These are phyloP conservation scores for Pestalotiopsis fici DNA, from an alignment of 2,329 filamentous ascomycete species.

Conservation along the genomic window DNA sequence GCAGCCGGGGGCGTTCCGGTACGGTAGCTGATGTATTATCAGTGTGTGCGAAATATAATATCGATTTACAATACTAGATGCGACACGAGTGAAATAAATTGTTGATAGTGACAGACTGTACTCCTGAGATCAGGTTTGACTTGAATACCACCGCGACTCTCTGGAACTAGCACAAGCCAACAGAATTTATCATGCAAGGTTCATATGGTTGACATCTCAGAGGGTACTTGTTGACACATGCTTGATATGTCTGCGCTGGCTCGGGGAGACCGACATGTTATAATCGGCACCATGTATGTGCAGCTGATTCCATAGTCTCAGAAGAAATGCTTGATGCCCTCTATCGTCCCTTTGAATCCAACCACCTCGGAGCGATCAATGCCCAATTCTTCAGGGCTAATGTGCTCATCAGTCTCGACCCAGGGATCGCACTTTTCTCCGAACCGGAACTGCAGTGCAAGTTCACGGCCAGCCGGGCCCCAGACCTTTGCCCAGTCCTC, in stretches of 20 bases:
- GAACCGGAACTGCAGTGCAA: constrained; percentile 23
- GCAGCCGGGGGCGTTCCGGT: background rate
- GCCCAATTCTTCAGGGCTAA: constrained; percentile 17
- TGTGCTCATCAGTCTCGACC: constrained; percentile 17
- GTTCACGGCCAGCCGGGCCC: constrained; percentile 20
- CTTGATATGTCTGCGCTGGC: too few species aligned
- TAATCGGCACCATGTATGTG: background rate
- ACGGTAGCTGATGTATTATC: background rate
- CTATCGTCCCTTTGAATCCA: constrained; percentile 18
- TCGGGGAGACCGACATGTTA: background rate
- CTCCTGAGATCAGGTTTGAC: background rate
- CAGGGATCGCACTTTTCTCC: constrained; percentile 22
- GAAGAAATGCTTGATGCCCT: constrained; percentile 16
- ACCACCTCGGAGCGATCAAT: constrained; percentile 19
- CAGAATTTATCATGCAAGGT: too few species aligned
- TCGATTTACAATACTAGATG: background rate
- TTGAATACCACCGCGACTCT: background rate
- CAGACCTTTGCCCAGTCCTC: constrained; percentile 19
- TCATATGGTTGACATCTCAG: too few species aligned
- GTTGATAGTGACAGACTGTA: background rate
- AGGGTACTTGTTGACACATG: too few species aligned
- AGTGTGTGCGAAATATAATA: background rate
- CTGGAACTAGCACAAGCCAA: too few species aligned
- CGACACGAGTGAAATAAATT: background rate
- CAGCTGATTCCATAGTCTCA: background rate